Base-by-base conservation (phyloP, 495 filamentous ascomycete species). In the Monascus purpureus region DNA sequence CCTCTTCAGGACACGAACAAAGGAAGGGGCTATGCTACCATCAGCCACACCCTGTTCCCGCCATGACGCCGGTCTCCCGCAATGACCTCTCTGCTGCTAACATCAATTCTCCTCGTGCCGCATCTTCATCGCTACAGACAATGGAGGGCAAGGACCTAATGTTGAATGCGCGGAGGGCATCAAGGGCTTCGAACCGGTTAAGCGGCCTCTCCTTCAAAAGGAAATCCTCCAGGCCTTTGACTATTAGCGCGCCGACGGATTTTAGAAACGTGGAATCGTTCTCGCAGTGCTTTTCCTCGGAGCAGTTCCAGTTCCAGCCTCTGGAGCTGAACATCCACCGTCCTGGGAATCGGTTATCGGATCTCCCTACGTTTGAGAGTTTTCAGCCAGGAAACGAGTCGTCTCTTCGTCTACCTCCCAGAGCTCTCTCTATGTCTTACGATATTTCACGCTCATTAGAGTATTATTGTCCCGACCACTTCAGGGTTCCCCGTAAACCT, bases 291-390 rank as follows among this genome's bases (percentile, higher is more conserved):
- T 25, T 39, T 52, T 18, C 55, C 49, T 25, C 53, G 54, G 24
- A 37, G 6, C 25, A 26, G 8, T 35, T 38, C 36, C 31, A 36
- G 11, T 84, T 83, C 51, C 67, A 69, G 22, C 80, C 80, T 8
- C 61, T 90, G 23, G 72, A 88, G 53, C 63, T 92, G 30, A 83
- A 70, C 54, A 80, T 92, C 36, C 75, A 81, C 46, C 48, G 65
- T 33, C 68, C 73, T 16, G 64, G 73, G 17, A 72, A 77, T 45
- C 68, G 66, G 27, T 60, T 92, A 7, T 82, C 84, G 9, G 53
- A 62, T 16, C 55, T 71, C 24, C 65, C 65, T 18, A 45, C 46
- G 7, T 71, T 71, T 35, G 53, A 57, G 8, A 30, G 42, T 3
- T 63, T 57, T 24, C 35, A 43, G 7, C 12, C 55, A 2, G 43